Base-by-base conservation (phyloP, 441 rosid genomes). In the Capsella rubella region DNA sequence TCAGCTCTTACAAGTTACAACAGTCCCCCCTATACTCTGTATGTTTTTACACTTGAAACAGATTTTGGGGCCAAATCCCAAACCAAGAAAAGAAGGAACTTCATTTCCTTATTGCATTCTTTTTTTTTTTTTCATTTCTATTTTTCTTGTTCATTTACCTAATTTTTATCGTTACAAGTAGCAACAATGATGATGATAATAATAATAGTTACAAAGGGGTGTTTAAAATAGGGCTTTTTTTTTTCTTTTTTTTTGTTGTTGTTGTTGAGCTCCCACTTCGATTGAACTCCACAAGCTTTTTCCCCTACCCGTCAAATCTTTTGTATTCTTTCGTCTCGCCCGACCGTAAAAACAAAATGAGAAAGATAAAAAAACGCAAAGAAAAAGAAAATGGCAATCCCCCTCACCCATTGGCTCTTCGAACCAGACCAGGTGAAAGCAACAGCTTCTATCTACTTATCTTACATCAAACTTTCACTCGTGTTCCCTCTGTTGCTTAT, bases 231-330 rank as follows among this genome's bases (percentile, higher is more conserved):
- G 84, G 84, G 80, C 64, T 45, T 71, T 84, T 43, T 43, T 4
- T 21, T 40, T 55, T 64, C 37, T 21, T 40, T 55, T 64, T 55
- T 64, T 5, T 1, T 31, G 18, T 31, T 31, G 34, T 31, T 64
- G 34, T 90, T 80, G 96, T 77, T 79, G 81, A 80, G 93, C 87
- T 86, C 97, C 95, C 96, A 78, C 90, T 94, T 94, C 86, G 97
- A 91, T 78, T 90, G 99, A 85, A 87, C 96, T 89, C 84, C 83
- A 78, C 81, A 78, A 68, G 74, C 78, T 62, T 78, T 85, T 83
- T 66, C 81, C 68, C 65, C 32, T 18, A 52, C 73, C 84, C 80
- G n/a, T 68, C 69, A 70, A 64, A 40, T 46, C 50, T 46, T 75
- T 60, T 60, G 77, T 46, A 75, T 13, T 32, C 62, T 60, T 64